phyloP scores from a whole-genome alignment of 225 moss, liverwort and hornwort genomes.

The Pseudisothecium myosuroides region DNA sequence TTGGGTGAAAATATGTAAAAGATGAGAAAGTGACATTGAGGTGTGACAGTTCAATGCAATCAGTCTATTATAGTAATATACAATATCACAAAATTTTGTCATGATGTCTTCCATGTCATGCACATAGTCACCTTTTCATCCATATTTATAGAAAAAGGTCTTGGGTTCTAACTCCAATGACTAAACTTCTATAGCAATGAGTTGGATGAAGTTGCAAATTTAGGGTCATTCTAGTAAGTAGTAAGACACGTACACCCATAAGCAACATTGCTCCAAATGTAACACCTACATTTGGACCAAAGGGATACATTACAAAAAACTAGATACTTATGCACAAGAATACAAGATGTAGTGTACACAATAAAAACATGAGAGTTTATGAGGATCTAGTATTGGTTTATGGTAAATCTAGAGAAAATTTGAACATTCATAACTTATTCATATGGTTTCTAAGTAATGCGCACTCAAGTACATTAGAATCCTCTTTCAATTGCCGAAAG shows the following conservation, averaged over 20 bases:
- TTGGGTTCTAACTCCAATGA: background rate
- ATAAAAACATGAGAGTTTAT: background rate
- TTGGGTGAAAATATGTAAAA: background rate
- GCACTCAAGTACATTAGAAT: background rate
- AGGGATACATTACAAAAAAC: background rate
- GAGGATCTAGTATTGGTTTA: background rate
- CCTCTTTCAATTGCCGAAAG: background rate
- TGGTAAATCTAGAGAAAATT: background rate
- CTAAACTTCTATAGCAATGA: background rate
- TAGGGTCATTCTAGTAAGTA: background rate
- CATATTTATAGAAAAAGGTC: background rate
- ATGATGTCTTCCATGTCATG: fast-evolving
- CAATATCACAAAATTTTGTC: background rate
- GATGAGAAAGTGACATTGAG: background rate
- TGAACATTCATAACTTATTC: background rate
- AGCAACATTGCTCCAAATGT: background rate
- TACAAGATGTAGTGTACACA: background rate
- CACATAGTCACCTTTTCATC: background rate
- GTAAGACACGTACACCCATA: background rate
- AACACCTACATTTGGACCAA: background rate
- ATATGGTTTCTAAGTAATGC: background rate
- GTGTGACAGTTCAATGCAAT: background rate
- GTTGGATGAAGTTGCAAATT: background rate
- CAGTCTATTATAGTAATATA: background rate
- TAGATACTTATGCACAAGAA: background rate